A percentile compares a stretch with the other conserved stretches of the same genome.
Conservation (phyloP, 176 grass and related monocot genomes). For the Aechmea fasciata region DNA sequence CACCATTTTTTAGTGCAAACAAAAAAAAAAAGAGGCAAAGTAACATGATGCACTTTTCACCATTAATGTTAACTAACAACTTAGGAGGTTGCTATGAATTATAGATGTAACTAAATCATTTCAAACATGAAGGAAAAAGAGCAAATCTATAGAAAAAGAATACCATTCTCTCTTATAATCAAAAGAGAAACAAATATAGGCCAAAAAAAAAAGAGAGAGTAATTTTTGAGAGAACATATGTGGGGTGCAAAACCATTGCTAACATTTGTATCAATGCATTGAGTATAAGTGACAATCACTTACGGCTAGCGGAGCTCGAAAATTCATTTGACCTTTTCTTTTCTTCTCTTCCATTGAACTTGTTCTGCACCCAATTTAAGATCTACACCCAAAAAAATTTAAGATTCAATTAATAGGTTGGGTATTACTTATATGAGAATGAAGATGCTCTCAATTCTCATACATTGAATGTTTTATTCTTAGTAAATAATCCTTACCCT, state of each 20-base stretch:
- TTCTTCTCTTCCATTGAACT: constrained; percentile 35
- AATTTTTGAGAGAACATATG: neutral
- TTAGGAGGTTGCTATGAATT: neutral
- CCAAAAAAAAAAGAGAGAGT: neutral
- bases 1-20: neutral
- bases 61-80: neutral
- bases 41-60: neutral
- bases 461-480: neutral
- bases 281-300: constrained; percentile 14
- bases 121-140: neutral
- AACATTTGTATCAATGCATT: neutral
- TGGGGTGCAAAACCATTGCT: neutral
- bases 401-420: neutral
- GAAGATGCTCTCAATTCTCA: neutral
- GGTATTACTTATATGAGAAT: neutral
- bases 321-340: constrained; percentile 25
- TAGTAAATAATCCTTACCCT: neutral
- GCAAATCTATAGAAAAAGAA: neutral
- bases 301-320: constrained; percentile 13
- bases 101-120: neutral
- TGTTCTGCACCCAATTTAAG: constrained; percentile 69
- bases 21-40: neutral
- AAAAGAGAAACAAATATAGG: neutral
- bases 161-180: no score
- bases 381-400: constrained; percentile 39